These are phyloP conservation scores for Colletotrichum karsti DNA, from an alignment of 2,329 filamentous ascomycete species.

Conservation along the genomic window DNA sequence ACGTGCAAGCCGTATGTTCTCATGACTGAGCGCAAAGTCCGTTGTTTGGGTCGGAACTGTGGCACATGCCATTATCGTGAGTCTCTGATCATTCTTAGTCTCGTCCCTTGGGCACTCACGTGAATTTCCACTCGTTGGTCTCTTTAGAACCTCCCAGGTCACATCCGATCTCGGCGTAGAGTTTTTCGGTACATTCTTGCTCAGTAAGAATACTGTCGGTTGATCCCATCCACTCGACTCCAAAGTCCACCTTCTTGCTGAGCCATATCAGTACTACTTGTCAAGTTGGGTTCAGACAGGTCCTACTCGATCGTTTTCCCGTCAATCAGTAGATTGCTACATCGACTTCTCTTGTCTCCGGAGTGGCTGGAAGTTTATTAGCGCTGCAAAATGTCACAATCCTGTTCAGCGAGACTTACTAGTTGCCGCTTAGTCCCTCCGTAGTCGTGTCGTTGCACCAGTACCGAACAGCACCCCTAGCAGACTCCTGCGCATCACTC, in stretches of 20 bases:
- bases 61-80: not conserved
- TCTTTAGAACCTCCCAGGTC: not conserved
- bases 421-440: not conserved
- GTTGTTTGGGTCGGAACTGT: not conserved
- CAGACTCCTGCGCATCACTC: too few relatives aligned
- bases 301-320: not conserved
- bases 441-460: not conserved
- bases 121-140: not conserved
- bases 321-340: not conserved
- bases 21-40: not conserved
- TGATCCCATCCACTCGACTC: not conserved
- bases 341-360: not conserved
- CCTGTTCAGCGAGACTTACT: too few relatives aligned
- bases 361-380: not conserved
- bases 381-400: not conserved
- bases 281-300: not conserved
- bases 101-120: not conserved
- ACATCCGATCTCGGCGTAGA: not conserved
- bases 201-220: not conserved
- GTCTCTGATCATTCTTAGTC: accelerated
- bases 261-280: not conserved
- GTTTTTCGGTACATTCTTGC: not conserved
- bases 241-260: not conserved
- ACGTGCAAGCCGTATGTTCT: too few relatives aligned
- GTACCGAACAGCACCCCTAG: too few relatives aligned